phyloP scores from a whole-genome alignment of 2,329 filamentous ascomycete genomes.

The Alternaria sp. region DNA sequence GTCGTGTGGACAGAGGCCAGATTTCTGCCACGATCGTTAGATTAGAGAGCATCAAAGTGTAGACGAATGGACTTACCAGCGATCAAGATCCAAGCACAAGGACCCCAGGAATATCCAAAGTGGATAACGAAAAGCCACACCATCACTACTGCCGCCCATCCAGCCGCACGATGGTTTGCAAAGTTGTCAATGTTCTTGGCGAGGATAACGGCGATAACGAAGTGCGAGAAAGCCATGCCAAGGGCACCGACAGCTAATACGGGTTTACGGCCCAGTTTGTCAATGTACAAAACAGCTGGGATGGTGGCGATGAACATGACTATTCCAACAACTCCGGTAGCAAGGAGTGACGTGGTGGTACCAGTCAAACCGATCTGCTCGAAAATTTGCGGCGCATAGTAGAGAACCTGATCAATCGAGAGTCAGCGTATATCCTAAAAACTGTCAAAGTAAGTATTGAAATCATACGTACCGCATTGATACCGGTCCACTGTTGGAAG shows the following conservation, averaged over 20 bases:
- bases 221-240: conserved; percentile 75
- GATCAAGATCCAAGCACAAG: conserved; percentile 77
- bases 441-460: too few species aligned
- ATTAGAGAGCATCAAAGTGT: too few species aligned
- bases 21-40: conserved; percentile 62
- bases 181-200: conserved; percentile 70
- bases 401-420: conserved; percentile 48
- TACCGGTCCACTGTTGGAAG: conserved; percentile 63
- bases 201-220: conserved; percentile 75
- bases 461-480: conserved; percentile 51
- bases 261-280: conserved; percentile 70
- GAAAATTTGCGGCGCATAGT: conserved; percentile 63
- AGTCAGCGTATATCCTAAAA: not conserved
- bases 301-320: conserved; percentile 71
- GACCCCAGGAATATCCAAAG: conserved; percentile 80
- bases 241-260: conserved; percentile 71
- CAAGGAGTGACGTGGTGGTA: conserved; percentile 66
- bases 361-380: conserved; percentile 56
- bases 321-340: conserved; percentile 76
- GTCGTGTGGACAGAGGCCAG: conserved; percentile 72
- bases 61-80: conserved; percentile 45
- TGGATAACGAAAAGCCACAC: conserved; percentile 79
- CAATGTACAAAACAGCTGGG: conserved; percentile 72
- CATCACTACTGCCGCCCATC: conserved; percentile 75
- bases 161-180: conserved; percentile 64